phyloP scores from a whole-genome alignment of 176 grass and related monocot genomes.

The Aegilops umbellulata region DNA sequence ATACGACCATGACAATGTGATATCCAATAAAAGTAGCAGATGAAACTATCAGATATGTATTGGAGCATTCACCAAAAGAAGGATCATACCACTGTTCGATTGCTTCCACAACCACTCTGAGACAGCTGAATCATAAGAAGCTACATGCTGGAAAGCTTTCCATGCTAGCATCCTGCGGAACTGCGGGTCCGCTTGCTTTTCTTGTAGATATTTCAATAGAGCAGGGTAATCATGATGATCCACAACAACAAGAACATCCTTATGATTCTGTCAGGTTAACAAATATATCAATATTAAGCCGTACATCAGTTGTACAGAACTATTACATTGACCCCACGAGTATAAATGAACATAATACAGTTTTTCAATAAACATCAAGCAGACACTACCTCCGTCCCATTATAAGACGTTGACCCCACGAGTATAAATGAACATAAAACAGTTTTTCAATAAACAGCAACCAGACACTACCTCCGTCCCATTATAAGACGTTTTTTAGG shows the following conservation, averaged over 20 bases:
- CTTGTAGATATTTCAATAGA: constrained; percentile 48
- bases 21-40: neutral
- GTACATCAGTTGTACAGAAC: neutral
- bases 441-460: too few species aligned
- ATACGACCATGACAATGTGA: neutral
- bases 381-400: too few species aligned
- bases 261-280: constrained; percentile 37
- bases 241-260: constrained; percentile 51
- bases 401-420: too few species aligned
- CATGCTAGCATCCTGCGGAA: constrained; percentile 77
- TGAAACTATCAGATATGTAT: neutral
- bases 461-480: too few species aligned
- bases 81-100: constrained; percentile 36
- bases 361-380: neutral
- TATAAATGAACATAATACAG: neutral
- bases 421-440: too few species aligned
- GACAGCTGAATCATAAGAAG: constrained; percentile 84
- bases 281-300: neutral
- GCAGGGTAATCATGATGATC: constrained; percentile 52
- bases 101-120: constrained; percentile 43
- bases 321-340: neutral
- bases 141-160: constrained; percentile 89
- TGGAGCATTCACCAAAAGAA: neutral
- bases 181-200: constrained; percentile 45
- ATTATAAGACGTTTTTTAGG: too few species aligned